Evolutionary conservation across 2,329 filamentous ascomycete genomes (phyloP).

Genomic region (Botryotinia globosa): DNA sequence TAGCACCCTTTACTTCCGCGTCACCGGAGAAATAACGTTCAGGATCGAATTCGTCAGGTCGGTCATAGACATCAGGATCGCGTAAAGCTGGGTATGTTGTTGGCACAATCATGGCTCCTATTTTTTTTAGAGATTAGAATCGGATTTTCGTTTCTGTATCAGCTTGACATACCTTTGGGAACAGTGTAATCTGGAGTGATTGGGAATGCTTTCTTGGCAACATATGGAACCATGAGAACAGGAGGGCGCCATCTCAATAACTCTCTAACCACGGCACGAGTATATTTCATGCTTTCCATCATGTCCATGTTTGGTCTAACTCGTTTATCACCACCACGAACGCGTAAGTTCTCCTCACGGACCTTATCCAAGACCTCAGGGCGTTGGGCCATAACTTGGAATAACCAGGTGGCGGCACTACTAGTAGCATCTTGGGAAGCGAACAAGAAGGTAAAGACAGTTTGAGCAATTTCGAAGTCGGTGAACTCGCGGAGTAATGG

Average conservation of each 20-base stretch:
- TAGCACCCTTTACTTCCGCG: constrained; percentile 73
- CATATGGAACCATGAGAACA: constrained; percentile 94
- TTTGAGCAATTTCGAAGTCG: constrained; percentile 89
- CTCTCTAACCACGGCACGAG: constrained; percentile 87
- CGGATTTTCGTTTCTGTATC: not conserved
- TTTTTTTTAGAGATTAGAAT: constrained; percentile 23
- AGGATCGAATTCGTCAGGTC: constrained; percentile 84
- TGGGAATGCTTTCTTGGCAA: constrained; percentile 93
- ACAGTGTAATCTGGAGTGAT: constrained; percentile 86
- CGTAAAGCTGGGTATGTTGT: constrained; percentile 87
- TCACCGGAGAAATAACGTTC: constrained; percentile 89
- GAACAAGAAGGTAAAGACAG: constrained; percentile 93
- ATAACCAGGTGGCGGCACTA: constrained; percentile 90
- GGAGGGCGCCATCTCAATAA: constrained; percentile 91
- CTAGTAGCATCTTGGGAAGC: constrained; percentile 96
- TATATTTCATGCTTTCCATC: constrained; percentile 85
- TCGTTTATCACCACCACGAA: constrained; percentile 71
- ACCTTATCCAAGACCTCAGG: constrained; percentile 90
- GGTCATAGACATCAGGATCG: constrained; percentile 87
- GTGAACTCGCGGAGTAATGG: constrained; percentile 82
- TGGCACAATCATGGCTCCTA: constrained; percentile 88
- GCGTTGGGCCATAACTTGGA: constrained; percentile 89
- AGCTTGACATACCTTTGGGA: constrained; percentile 65
- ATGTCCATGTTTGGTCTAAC: constrained; percentile 75
- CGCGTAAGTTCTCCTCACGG: constrained; percentile 81